Conservation (phyloP, 2,329 filamentous ascomycete genomes). For the Spiromastix sp. region DNA sequence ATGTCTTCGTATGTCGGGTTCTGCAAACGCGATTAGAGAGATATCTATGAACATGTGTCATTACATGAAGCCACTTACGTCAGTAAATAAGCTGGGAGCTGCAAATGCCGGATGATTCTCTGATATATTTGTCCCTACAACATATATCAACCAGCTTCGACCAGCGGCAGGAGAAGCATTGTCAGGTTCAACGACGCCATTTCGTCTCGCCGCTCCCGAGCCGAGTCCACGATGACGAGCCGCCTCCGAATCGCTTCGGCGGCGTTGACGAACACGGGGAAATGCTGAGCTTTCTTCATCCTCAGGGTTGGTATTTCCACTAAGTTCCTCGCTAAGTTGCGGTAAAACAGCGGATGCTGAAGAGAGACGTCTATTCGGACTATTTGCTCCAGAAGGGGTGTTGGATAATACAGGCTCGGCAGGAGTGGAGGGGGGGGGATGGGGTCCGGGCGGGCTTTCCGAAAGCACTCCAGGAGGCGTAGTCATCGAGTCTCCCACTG, state of each 20-base stretch:
- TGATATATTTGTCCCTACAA: slow-evolving; percentile 58
- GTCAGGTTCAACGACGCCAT: slow-evolving; percentile 54
- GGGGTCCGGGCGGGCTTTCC: slow-evolving; percentile 48
- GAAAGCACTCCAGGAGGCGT: slow-evolving; percentile 24
- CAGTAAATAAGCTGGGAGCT: slow-evolving; percentile 59
- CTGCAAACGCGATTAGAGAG: slow-evolving; percentile 19
- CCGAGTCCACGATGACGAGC: slow-evolving; percentile 46
- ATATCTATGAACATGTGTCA: slow-evolving; percentile 2
- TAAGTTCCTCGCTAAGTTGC: slow-evolving; percentile 28
- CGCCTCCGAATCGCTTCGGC: slow-evolving; percentile 50
- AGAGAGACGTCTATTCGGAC: slow-evolving; percentile 37
- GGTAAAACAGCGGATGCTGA: slow-evolving; percentile 36
- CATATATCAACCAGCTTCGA: slow-evolving; percentile 62
- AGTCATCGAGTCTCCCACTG: slow-evolving; percentile 25
- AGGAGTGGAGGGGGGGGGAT: slow-evolving; percentile 54
- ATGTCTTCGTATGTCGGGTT: slow-evolving; percentile 62
- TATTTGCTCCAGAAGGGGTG: slow-evolving; percentile 43
- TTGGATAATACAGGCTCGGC: slow-evolving; percentile 48
- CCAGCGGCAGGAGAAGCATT: slow-evolving; percentile 39
- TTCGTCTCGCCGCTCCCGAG: slow-evolving; percentile 51
- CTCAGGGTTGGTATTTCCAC: slow-evolving; percentile 26
- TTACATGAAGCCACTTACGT: slow-evolving; percentile 36
- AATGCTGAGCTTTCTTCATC: slow-evolving; percentile 32
- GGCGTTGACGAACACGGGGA: slow-evolving; percentile 40
- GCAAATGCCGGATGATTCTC: slow-evolving; percentile 61